These are phyloP conservation scores for Tulasnella sp. DNA, from an alignment of 768 basidiomycete species.

Conservation along the genomic window DNA sequence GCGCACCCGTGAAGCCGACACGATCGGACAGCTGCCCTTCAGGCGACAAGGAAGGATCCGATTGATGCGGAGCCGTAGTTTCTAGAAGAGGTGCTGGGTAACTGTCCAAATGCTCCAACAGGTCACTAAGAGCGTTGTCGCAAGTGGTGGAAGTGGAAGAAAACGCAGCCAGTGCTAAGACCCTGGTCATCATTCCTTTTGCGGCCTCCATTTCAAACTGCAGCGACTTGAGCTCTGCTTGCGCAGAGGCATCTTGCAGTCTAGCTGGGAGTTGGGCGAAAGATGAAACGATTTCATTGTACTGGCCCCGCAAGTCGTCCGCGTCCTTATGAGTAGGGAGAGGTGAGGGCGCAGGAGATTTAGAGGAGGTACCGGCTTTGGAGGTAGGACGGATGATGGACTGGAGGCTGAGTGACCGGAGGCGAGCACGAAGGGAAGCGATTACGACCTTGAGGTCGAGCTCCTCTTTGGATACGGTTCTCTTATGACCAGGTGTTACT, in stretches of 20 bases:
- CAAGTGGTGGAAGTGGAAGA: conserved; percentile 51
- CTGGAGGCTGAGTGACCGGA: conserved; percentile 60
- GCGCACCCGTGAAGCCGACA: conserved; percentile 57
- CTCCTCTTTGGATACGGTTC: conserved; percentile 17
- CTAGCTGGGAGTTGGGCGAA: conserved; percentile 48
- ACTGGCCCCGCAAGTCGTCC: conserved; percentile 47
- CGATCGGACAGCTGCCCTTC: conserved; percentile 65
- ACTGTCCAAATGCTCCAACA: conserved; percentile 82
- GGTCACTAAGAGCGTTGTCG: conserved; percentile 75
- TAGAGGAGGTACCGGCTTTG: background rate
- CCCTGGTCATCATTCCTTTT: conserved; percentile 47
- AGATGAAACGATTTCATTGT: conserved; percentile 48
- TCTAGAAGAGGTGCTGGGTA: conserved; percentile 55
- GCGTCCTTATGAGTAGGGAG: conserved; percentile 55
- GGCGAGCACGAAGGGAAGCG: conserved; percentile 53
- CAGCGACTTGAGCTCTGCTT: conserved; percentile 62
- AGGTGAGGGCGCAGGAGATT: conserved; percentile 23
- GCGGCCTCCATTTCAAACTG: conserved; percentile 56
- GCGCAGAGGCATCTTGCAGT: conserved; percentile 42
- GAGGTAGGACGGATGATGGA: conserved; percentile 47
- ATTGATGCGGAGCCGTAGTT: conserved; percentile 51
- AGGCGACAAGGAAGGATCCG: conserved; percentile 47
- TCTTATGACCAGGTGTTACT: conserved; percentile 20
- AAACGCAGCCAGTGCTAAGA: conserved; percentile 57
- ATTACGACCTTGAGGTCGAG: conserved; percentile 41